Evolutionary conservation across 345 rosid species (phyloP).

Genomic region (Capsella bursapastoris): DNA sequence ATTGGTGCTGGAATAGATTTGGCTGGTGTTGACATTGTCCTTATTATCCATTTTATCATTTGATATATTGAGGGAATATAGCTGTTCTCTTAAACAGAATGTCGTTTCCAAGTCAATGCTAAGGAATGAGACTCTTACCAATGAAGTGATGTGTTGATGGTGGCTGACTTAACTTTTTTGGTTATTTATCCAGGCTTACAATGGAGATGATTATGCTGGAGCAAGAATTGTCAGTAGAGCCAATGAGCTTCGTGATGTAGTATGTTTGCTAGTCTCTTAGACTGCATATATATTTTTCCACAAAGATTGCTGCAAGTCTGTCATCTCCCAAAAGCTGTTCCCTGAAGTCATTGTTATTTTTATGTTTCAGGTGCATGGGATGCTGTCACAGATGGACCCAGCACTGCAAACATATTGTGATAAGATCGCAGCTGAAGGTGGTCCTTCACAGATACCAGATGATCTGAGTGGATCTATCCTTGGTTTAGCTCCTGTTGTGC

Average conservation of each 20-base stretch:
- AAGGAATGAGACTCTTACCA: slow-evolving; percentile 5
- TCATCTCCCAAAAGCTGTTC: slow-evolving; percentile 1
- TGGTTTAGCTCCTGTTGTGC: slow-evolving; percentile 73
- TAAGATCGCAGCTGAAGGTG: slow-evolving; percentile 88
- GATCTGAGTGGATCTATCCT: slow-evolving; percentile 67
- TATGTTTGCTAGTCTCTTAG: slow-evolving; percentile 46
- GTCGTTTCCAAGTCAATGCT: neutral
- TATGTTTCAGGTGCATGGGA: slow-evolving; percentile 80
- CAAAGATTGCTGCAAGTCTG: slow-evolving; percentile 2
- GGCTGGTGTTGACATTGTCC: slow-evolving; percentile 2
- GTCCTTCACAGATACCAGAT: slow-evolving; percentile 80
- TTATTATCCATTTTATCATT: slow-evolving; percentile 2
- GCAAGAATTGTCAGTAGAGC: slow-evolving; percentile 95
- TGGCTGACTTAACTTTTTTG: slow-evolving; percentile 24
- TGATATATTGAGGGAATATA: neutral
- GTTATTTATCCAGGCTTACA: slow-evolving; percentile 64
- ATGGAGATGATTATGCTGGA: slow-evolving; percentile 96
- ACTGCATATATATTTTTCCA: neutral
- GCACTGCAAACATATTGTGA: slow-evolving; percentile 82
- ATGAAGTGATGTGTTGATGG: slow-evolving; percentile 6
- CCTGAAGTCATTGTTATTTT: slow-evolving; percentile 1
- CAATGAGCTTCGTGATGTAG: slow-evolving; percentile 94
- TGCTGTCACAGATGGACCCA: slow-evolving; percentile 99
- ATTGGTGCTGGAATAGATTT: slow-evolving; percentile 4
- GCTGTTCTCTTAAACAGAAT: slow-evolving; percentile 7